phyloP scores from a whole-genome alignment of 768 basidiomycete species.

The Antrodiella citrinella region DNA sequence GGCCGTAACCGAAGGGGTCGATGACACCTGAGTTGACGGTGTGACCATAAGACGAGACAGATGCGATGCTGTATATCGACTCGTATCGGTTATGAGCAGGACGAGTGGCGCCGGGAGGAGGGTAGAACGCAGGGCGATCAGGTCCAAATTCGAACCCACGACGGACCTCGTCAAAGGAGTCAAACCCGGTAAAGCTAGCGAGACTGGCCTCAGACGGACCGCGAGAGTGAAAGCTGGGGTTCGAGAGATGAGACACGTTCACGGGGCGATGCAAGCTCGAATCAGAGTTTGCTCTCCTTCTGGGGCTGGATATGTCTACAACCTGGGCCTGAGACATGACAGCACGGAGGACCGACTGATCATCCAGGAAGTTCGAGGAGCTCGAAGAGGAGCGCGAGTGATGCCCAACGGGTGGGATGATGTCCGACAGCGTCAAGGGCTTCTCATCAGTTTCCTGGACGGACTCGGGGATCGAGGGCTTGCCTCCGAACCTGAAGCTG shows the following conservation, averaged over 20 bases:
- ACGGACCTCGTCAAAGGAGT: slow-evolving; percentile 72
- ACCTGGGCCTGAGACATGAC: slow-evolving; percentile 21
- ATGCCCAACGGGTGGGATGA: slow-evolving; percentile 59
- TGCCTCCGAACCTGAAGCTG: slow-evolving; percentile 71
- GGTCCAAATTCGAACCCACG: slow-evolving; percentile 69
- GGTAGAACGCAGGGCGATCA: slow-evolving; percentile 59
- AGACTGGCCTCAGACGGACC: slow-evolving; percentile 29
- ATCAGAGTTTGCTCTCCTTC: slow-evolving; percentile 36
- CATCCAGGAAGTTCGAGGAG: slow-evolving; percentile 28
- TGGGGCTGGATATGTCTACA: slow-evolving; percentile 24
- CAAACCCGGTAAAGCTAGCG: slow-evolving; percentile 63
- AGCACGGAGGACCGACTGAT: slow-evolving; percentile 22
- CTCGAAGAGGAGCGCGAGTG: slow-evolving; percentile 33
- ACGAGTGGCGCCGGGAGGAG: slow-evolving; percentile 34
- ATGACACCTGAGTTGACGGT: slow-evolving; percentile 51
- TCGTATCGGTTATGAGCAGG: slow-evolving; percentile 41
- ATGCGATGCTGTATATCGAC: slow-evolving; percentile 66
- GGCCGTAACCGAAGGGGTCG: slow-evolving; percentile 72
- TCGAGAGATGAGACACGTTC: slow-evolving; percentile 13
- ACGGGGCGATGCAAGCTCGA: slow-evolving; percentile 29
- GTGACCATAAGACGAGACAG: slow-evolving; percentile 70
- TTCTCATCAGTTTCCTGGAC: slow-evolving; percentile 16
- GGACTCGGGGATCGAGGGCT: slow-evolving; percentile 12
- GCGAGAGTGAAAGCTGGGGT: slow-evolving; percentile 24
- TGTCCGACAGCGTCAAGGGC: slow-evolving; percentile 60